A percentile compares a stretch with the other conserved stretches of the same genome.
phyloP scores from a whole-genome alignment of 2,329 filamentous ascomycete genomes.

The Oidium heveae region DNA sequence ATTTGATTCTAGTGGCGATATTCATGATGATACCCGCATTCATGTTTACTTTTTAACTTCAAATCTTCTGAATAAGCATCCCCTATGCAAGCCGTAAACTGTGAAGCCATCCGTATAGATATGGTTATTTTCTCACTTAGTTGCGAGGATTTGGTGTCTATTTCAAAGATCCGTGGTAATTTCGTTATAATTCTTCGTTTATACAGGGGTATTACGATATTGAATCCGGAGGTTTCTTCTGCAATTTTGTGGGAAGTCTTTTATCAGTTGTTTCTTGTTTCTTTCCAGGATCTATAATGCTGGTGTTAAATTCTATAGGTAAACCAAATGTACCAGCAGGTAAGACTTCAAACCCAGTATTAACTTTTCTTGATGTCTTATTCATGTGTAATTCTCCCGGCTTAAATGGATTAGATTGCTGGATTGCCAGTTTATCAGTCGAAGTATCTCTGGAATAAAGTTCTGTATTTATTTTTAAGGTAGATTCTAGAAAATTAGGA shows the following conservation, averaged over 20 bases:
- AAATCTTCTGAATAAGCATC: not conserved
- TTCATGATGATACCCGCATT: not conserved
- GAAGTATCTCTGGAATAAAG: too few species aligned
- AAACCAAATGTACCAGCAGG: constrained; percentile 17
- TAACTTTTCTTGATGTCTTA: constrained; percentile 15
- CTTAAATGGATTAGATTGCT: constrained; percentile 11
- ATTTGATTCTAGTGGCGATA: not conserved
- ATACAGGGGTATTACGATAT: not conserved
- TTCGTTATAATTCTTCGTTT: not conserved
- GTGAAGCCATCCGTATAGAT: not conserved
- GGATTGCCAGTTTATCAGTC: too few species aligned
- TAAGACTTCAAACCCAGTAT: constrained; percentile 17
- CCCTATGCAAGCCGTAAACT: too few species aligned
- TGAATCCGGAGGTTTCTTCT: constrained; percentile 17
- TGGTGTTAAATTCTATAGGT: constrained; percentile 3
- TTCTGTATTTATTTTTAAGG: too few species aligned
- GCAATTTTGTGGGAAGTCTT: constrained; percentile 17
- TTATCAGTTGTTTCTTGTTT: constrained; percentile 7
- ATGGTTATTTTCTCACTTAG: not conserved
- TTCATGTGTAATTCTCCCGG: constrained; percentile 16
- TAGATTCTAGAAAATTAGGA: too few species aligned
- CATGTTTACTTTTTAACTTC: not conserved
- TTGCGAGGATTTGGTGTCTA: not conserved
- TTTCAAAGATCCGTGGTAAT: not conserved
- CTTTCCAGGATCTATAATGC: not conserved